phyloP scores from a whole-genome alignment of 495 filamentous ascomycete species.

The Platismatia glauca region DNA sequence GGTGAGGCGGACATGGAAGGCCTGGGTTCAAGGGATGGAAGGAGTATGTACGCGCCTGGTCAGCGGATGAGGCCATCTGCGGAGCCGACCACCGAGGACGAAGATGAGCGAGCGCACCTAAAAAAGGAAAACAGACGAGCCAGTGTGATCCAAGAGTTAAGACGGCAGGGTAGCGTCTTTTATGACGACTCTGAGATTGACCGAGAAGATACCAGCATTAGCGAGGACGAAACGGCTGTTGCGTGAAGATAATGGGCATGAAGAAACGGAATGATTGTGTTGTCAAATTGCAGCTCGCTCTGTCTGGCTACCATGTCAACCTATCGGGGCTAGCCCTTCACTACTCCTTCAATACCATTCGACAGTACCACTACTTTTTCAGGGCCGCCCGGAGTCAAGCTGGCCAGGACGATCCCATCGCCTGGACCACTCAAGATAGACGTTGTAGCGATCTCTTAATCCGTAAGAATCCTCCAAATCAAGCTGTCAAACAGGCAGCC shows the following conservation, averaged over 20 bases:
- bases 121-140: slow-evolving; percentile 28
- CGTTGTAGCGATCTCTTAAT: no score
- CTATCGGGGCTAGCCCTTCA: no score
- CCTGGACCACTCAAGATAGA: no score
- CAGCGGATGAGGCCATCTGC: slow-evolving; percentile 10
- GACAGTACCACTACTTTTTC: no score
- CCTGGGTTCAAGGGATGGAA: background rate
- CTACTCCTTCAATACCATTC: no score
- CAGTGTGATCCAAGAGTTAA: slow-evolving; percentile 48
- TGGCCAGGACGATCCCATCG: no score
- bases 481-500: no score
- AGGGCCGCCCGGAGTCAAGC: no score
- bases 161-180: slow-evolving; percentile 53
- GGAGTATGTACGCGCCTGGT: slow-evolving; percentile 16
- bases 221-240: slow-evolving; percentile 18
- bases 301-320: no score
- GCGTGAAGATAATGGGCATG: slow-evolving; percentile 13
- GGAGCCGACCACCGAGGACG: slow-evolving; percentile 4
- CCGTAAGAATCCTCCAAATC: no score
- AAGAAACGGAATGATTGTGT: slow-evolving; percentile 8
- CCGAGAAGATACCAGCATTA: slow-evolving; percentile 24
- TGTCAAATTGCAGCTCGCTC: no score
- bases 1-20: slow-evolving; percentile 6
- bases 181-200: slow-evolving; percentile 38
- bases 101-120: slow-evolving; percentile 22